Evolutionary conservation across 1,284 basidiomycete genomes (phyloP).

Genomic region (Melanopsichium pennsylvanicum): DNA sequence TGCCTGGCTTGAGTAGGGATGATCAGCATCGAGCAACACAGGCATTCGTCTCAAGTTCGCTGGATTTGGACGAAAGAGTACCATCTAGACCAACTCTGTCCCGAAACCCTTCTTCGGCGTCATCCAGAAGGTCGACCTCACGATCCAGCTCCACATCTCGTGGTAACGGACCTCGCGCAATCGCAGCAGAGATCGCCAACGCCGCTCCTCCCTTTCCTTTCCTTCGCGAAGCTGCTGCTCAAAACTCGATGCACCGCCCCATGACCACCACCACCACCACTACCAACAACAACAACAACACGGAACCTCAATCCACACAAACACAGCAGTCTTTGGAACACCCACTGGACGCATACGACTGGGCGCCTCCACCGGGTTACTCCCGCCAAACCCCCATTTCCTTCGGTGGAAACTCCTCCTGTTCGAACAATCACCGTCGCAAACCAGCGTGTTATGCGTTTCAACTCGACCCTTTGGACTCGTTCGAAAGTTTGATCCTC

Average conservation of each 20-base stretch:
- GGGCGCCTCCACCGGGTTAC: slow-evolving; percentile 40
- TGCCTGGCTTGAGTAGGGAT: slow-evolving; percentile 19
- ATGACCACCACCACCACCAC: neutral
- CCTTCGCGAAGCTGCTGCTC: slow-evolving; percentile 24
- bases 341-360: slow-evolving; percentile 46
- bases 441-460: slow-evolving; percentile 46
- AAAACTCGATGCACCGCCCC: slow-evolving; percentile 6
- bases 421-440: too few species aligned
- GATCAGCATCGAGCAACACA: slow-evolving; percentile 23
- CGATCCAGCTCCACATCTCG: slow-evolving; percentile 30
- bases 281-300: neutral
- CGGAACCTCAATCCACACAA: too few species aligned
- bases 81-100: slow-evolving; percentile 8
- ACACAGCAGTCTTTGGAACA: slow-evolving; percentile 16
- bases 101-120: slow-evolving; percentile 18
- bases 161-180: slow-evolving; percentile 33
- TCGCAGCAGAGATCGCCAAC: slow-evolving; percentile 33
- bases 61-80: slow-evolving; percentile 23
- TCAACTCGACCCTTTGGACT: slow-evolving; percentile 55
- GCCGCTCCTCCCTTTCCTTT: slow-evolving; percentile 44
- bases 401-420: too few species aligned
- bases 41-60: slow-evolving; percentile 20
- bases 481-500: slow-evolving; percentile 53
- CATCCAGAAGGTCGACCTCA: slow-evolving; percentile 6
- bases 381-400: too few species aligned